Conservation (phyloP, 805 yeast species). For the Candida andamanensis region DNA sequence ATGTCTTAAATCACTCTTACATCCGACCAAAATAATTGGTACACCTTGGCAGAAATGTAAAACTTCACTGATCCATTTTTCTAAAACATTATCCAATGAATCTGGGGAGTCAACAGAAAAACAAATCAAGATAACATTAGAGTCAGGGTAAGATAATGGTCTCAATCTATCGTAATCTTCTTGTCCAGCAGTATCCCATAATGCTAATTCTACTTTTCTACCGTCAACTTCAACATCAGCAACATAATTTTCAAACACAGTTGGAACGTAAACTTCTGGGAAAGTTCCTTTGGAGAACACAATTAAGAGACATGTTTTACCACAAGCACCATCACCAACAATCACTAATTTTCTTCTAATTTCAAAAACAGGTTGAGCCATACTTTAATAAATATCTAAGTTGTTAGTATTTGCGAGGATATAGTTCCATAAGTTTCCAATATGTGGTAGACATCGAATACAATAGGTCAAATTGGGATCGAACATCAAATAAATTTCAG, state of each 20-base stretch:
- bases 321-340: conserved; percentile 98
- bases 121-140: conserved; percentile 87
- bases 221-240: conserved; percentile 77
- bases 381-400: too few species aligned
- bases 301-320: conserved; percentile 87
- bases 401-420: conserved; percentile 3
- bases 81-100: conserved; percentile 88
- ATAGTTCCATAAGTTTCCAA: too few species aligned
- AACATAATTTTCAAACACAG: conserved; percentile 95
- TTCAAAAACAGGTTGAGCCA: conserved; percentile 24
- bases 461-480: conserved; percentile 1
- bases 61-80: conserved; percentile 93
- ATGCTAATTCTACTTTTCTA: conserved; percentile 75
- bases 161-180: conserved; percentile 94
- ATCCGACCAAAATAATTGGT: conserved; percentile 88
- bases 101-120: conserved; percentile 89
- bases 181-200: conserved; percentile 99
- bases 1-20: conserved; percentile 84
- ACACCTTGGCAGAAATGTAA: conserved; percentile 91
- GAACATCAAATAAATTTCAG: too few species aligned
- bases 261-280: conserved; percentile 94
- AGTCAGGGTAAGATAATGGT: conserved; percentile 88
- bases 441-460: too few species aligned
- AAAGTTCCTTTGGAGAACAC: conserved; percentile 79
- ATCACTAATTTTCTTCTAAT: conserved; percentile 78